Evolutionary conservation across 192 early-diverging fungal species (phyloP).

Genomic region (Coemansia sp.): DNA sequence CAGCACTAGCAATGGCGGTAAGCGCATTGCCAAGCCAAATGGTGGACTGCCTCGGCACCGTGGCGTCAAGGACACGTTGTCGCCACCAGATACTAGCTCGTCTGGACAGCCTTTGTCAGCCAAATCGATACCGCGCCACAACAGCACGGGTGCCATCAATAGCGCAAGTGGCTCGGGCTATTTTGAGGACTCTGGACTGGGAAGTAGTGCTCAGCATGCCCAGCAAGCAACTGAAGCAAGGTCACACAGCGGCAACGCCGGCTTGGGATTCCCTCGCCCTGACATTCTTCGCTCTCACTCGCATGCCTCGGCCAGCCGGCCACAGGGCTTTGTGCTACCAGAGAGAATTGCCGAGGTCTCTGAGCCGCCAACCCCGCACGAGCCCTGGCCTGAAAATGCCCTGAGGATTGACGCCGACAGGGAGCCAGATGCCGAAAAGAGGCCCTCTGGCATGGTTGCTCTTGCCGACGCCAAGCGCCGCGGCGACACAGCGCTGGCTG

Average conservation of each 20-base stretch:
- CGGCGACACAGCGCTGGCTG: not conserved
- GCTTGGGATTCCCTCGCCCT: conserved; percentile 4
- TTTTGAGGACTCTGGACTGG: not conserved
- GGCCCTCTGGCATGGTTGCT: not conserved
- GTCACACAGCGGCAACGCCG: not conserved
- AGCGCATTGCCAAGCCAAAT: not conserved
- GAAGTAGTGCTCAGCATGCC: not conserved
- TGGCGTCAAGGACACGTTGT: not conserved
- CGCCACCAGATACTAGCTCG: conserved; percentile 6
- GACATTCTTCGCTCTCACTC: conserved; percentile 43
- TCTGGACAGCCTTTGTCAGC: not conserved
- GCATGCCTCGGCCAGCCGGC: conserved; percentile 19
- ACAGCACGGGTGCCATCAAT: conserved; percentile 45
- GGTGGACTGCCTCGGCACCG: not conserved
- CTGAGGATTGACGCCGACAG: conserved; percentile 15
- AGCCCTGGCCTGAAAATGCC: conserved; percentile 15
- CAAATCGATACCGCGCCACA: conserved; percentile 32
- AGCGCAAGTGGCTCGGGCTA: conserved; percentile 6
- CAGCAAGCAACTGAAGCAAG: not conserved
- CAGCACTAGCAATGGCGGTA: conserved; percentile 4
- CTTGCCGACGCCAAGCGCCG: too few relatives aligned
- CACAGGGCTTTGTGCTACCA: conserved; percentile 17
- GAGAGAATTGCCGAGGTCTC: conserved; percentile 31
- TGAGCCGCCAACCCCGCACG: conserved; percentile 23
- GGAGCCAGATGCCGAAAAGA: not conserved